phyloP scores from a whole-genome alignment of 352 stramenopile species.

The Stephanocyclus meneghinianus region DNA sequence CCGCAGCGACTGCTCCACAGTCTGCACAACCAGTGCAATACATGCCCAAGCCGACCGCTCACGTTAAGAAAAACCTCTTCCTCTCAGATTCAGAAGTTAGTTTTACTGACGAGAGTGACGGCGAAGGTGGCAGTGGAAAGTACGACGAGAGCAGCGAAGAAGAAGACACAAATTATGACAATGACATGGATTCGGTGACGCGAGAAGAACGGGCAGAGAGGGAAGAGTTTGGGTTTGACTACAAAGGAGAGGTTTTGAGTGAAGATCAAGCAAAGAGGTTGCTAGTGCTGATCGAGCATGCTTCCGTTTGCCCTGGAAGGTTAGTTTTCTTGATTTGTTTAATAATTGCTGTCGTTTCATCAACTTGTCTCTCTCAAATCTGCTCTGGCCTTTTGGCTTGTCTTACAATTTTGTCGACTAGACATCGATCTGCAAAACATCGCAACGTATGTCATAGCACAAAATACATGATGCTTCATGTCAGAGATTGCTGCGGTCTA shows the following conservation, averaged over 20 bases:
- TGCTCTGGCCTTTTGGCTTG: not conserved
- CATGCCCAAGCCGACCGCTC: not conserved
- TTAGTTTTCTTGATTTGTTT: conserved; percentile 20
- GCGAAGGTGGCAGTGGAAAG: conserved; percentile 36
- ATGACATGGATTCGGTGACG: conserved; percentile 44
- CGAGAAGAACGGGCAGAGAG: conserved; percentile 57
- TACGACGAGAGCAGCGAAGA: conserved; percentile 49
- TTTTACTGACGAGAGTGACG: conserved; percentile 50
- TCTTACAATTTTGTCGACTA: conserved; percentile 20
- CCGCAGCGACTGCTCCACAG: not conserved
- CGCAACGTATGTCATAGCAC: conserved; percentile 71
- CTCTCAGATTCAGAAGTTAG: conserved; percentile 53
- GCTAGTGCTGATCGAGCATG: conserved; percentile 58
- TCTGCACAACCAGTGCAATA: not conserved
- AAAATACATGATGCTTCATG: conserved; percentile 83
- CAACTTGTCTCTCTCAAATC: not conserved
- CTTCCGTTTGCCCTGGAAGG: conserved; percentile 62
- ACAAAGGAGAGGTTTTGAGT: conserved; percentile 69
- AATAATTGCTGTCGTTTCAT: not conserved
- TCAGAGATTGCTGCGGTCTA: conserved; percentile 77
- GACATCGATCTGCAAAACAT: conserved; percentile 69
- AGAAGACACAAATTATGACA: conserved; percentile 26
- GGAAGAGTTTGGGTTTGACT: conserved; percentile 79
- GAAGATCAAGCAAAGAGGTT: conserved; percentile 60
- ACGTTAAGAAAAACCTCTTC: not conserved